Percentiles rank a stretch among this genome's conserved stretches.
Evolutionary conservation across 169 alveolate genomes (phyloP).

Genomic region (Eimeria acervulina): DNA sequence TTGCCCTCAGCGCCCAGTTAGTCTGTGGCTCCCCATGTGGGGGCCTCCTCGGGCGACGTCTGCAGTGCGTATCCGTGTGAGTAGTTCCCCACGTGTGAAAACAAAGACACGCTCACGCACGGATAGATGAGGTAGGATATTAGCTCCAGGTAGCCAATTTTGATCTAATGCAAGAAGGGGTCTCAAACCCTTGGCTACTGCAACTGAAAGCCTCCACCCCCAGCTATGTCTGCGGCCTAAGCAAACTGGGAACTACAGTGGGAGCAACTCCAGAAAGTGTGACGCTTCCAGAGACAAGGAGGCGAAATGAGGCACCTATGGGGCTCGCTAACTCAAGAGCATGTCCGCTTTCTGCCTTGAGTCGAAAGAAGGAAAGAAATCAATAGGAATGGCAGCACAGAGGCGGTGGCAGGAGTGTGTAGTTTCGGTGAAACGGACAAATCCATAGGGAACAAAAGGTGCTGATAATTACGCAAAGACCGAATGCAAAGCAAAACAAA

Average conservation of each 20-base stretch:
- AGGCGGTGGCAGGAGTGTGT: not conserved
- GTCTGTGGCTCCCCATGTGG: conserved; percentile 26
- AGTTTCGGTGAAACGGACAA: not conserved
- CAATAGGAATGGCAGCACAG: not conserved
- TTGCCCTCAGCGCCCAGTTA: not conserved
- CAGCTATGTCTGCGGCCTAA: not conserved
- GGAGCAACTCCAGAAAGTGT: not conserved
- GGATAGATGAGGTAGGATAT: not conserved
- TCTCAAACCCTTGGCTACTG: not conserved
- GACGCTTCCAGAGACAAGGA: not conserved
- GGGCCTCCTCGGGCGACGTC: conserved; percentile 24
- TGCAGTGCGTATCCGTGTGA: not conserved
- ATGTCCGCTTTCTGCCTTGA: conserved; percentile 2
- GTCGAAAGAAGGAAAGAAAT: conserved; percentile 13
- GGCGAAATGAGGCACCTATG: not conserved
- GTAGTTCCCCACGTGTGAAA: not conserved
- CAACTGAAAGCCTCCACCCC: not conserved
- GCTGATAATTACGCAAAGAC: not conserved
- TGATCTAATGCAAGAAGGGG: not conserved
- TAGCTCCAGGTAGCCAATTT: not conserved
- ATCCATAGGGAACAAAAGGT: not conserved
- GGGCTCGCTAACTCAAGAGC: conserved; percentile 18
- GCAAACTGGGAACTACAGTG: not conserved
- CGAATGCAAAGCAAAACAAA: not conserved
- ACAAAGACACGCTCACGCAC: not conserved